Evolutionary conservation across 176 grass and related monocot genomes (phyloP), one percentile per base, ranked within the genome.

Genomic region (Echinochloa phyllopogon): DNA sequence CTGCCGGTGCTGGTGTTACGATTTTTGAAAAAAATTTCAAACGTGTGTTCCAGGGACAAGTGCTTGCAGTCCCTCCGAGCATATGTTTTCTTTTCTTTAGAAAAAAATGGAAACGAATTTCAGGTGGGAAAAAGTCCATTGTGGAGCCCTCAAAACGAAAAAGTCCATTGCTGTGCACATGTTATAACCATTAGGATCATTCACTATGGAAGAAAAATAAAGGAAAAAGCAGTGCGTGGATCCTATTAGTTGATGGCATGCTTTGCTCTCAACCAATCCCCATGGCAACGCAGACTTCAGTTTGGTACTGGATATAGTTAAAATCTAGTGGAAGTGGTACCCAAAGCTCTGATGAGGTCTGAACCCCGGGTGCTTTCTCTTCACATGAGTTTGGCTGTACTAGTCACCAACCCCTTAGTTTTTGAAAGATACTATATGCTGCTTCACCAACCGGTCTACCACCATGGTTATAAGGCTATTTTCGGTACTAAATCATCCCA

Each of bases 301-400:
- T 33, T 29, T 27, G 9, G 20, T 21, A 60, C n/a, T 24, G 10
- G 25, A 60, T n/a, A 57, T 21, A 66, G 44, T 65, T 62, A 53
- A 67, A 25, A 62, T 25, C 69, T 56, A 80, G 58, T 18, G 56
- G 18, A 42, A 58, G 36, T 48, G 58, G 13, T 18, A 75, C 14
- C 62, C 15, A 39, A 57, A 16, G 38, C 14, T 21, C 48, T 42
- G 58, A 65, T 13, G 10, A 71, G 27, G 43, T 49, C 41, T 17
- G 17, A 55, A 44, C 59, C 17, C 15, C 2, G 37, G 29, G 18
- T 68, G 29, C 2, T 25, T 38, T 65, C 40, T 37, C 69, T 37
- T 82, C 48, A 68, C 78, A 58, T 58, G 27, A 75, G 78, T 38
- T 63, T 79, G 56, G 57, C 59, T 48, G 3, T 36, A 61, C 58